Percentiles rank a stretch among this genome's conserved stretches.
Evolutionary conservation across 176 grass and related monocot genomes (phyloP).

Genomic region (Oryza glumipatula): DNA sequence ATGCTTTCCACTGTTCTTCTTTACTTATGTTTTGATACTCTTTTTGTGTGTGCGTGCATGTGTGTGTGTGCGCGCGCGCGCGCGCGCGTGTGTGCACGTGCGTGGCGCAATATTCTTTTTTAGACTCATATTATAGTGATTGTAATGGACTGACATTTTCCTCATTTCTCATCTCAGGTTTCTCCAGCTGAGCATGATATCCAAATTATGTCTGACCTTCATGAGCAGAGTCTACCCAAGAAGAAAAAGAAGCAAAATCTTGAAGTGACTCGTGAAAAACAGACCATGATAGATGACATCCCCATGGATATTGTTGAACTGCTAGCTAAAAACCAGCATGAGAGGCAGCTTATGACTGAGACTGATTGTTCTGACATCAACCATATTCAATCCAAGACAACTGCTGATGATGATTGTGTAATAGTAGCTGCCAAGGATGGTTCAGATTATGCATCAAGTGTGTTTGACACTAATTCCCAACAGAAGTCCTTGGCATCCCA

Average conservation of each 20-base stretch:
- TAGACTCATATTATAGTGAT: slow-evolving; percentile 2
- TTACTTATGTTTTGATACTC: slow-evolving; percentile 12
- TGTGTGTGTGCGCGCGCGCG: too few relatives aligned
- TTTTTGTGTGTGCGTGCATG: too few relatives aligned
- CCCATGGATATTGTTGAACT: slow-evolving; percentile 95
- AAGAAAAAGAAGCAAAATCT: slow-evolving; percentile 47
- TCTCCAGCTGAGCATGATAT: slow-evolving; percentile 38
- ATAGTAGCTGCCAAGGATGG: slow-evolving; percentile 19
- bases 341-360: slow-evolving; percentile 48
- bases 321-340: slow-evolving; percentile 62
- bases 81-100: too few relatives aligned
- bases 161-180: slow-evolving; percentile 43
- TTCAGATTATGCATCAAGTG: slow-evolving; percentile 36
- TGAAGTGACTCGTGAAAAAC: slow-evolving; percentile 37
- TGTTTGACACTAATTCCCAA: slow-evolving; percentile 31
- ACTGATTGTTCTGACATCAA: slow-evolving; percentile 27
- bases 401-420: slow-evolving; percentile 43
- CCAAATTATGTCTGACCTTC: slow-evolving; percentile 24
- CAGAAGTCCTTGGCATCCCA: slow-evolving; percentile 34
- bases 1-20: neutral
- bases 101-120: slow-evolving; percentile 2
- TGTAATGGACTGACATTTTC: slow-evolving; percentile 30
- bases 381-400: neutral
- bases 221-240: slow-evolving; percentile 33
- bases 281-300: slow-evolving; percentile 59